A percentile compares a stretch with the other conserved stretches of the same genome.
Conservation (phyloP, 371 early-diverging fungal species). For the Apophysomyces elegans region DNA sequence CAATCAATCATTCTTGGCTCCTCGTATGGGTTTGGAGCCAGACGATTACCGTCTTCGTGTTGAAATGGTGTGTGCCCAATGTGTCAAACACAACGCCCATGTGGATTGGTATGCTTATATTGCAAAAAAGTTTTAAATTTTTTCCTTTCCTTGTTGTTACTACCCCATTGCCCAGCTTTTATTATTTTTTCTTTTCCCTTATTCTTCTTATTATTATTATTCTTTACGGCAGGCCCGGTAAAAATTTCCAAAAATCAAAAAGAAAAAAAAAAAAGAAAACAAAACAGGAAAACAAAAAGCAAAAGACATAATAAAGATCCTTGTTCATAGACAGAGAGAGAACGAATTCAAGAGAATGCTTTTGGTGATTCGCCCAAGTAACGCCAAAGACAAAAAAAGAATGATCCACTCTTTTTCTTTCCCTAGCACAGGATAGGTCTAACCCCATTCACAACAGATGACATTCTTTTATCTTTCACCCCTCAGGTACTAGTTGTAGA, state of each 20-base stretch:
- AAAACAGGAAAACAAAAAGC: neutral
- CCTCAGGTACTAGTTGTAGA: too few relatives aligned
- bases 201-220: slow-evolving; percentile 9
- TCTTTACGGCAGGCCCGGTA: neutral
- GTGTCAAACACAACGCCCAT: slow-evolving; percentile 34
- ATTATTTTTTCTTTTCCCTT: neutral
- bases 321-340: neutral
- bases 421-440: too few relatives aligned
- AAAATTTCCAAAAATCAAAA: neutral
- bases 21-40: slow-evolving; percentile 29
- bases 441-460: too few relatives aligned
- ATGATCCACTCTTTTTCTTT: too few relatives aligned
- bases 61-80: slow-evolving; percentile 47
- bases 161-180: neutral
- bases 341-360: too few relatives aligned
- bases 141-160: neutral
- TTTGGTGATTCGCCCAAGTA: too few relatives aligned
- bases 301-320: neutral
- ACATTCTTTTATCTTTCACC: too few relatives aligned
- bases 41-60: slow-evolving; percentile 45
- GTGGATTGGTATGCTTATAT: slow-evolving; percentile 34
- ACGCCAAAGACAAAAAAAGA: too few relatives aligned
- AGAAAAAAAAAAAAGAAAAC: neutral
- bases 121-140: neutral
- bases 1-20: slow-evolving; percentile 22